Evolutionary conservation across 2,329 filamentous ascomycete species (phyloP).

Genomic region (Drechmeria coniospora): DNA sequence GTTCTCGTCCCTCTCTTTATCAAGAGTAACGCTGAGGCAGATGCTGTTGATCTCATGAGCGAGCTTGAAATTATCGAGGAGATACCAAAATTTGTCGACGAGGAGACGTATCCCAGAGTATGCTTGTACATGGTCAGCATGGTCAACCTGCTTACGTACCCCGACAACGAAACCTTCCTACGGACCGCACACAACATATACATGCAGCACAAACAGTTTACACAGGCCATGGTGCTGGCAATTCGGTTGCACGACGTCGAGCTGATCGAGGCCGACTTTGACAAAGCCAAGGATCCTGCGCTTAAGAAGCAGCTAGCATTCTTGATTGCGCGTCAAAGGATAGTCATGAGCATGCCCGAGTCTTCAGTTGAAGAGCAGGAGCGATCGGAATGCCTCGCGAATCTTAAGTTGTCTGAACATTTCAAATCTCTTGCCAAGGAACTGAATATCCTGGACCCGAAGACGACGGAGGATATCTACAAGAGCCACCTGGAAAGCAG

Average conservation of each 20-base stretch:
- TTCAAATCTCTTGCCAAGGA: slow-evolving; percentile 93
- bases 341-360: slow-evolving; percentile 57
- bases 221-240: slow-evolving; percentile 85
- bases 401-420: slow-evolving; percentile 74
- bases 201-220: slow-evolving; percentile 78
- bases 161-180: slow-evolving; percentile 92
- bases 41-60: slow-evolving; percentile 92
- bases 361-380: slow-evolving; percentile 56
- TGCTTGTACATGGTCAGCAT: slow-evolving; percentile 98
- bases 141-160: slow-evolving; percentile 93
- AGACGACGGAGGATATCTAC: slow-evolving; percentile 96
- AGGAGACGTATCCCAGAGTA: slow-evolving; percentile 83
- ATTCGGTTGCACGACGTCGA: slow-evolving; percentile 82
- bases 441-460: slow-evolving; percentile 90
- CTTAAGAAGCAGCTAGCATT: slow-evolving; percentile 91
- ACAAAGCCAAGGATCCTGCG: slow-evolving; percentile 62
- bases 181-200: slow-evolving; percentile 89
- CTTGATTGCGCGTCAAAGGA: slow-evolving; percentile 80
- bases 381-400: slow-evolving; percentile 71
- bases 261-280: slow-evolving; percentile 69
- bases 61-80: slow-evolving; percentile 95
- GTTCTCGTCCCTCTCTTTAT: slow-evolving; percentile 86
- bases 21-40: slow-evolving; percentile 93
- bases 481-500: slow-evolving; percentile 97
- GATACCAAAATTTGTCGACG: slow-evolving; percentile 77